Base-by-base conservation (phyloP, 106 monocot genomes). In the Iris macrosiphon region DNA sequence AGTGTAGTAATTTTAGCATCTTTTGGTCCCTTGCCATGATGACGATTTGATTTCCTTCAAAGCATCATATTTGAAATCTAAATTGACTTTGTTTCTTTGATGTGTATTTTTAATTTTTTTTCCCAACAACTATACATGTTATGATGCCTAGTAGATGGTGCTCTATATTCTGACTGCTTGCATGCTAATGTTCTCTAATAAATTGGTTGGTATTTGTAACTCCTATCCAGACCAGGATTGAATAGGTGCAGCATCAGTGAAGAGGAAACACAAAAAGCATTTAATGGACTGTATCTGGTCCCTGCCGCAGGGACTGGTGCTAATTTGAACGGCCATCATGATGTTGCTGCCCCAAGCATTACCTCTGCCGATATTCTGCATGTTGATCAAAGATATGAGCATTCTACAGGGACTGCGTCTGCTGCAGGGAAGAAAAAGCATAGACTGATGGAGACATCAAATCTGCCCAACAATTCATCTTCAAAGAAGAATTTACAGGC, bases 221-320 rank as follows among this genome's bases (percentile, higher is more conserved):
- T 56, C 48, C 61, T 75, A 40, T 62, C 5, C 39, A 90, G 90
- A 62, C 77, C 84, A 45, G 85, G 85, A 57, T 56, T 71, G 81
- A 90, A 90, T 49, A 90, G 62, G 15, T 90, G 90, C 20, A 56
- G 35, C 30, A 30, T 90, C 18, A 74, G 81, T 52, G 85, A 90
- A 65, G 90, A 85, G 25, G 90, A 78, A 58, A 85, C 84, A 14
- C 85, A 71, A 55, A 75, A 61, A 64, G 81, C 77, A 65, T 62
- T 80, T 30, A 64, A 75, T 69, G 81, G 77, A 30, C 67, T 78
- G 6, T 85, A 69, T 63, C 45, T 69, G 52, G 61, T 48, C 15
- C 74, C 78, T 52, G 57, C 49, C 15, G 59, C 80, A 45, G 72
- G 47, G 19, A 64, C 9, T 49, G 62, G 47, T 16, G 52, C 55